Conservation (phyloP, 495 filamentous ascomycete species). For the Cercophora sp. region DNA sequence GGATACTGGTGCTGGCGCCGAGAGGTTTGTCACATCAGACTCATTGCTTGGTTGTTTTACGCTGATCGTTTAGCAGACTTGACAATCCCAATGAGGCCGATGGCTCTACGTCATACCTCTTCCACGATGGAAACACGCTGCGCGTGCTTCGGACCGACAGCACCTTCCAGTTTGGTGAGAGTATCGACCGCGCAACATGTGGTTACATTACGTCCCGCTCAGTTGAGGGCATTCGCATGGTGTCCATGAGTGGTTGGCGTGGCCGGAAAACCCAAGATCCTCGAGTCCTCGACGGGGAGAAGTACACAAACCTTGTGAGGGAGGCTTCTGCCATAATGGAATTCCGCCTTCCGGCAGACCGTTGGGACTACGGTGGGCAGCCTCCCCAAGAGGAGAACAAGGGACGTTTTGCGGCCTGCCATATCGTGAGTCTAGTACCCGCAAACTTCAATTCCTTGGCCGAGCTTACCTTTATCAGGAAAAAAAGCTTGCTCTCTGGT, state of each 20-base stretch:
- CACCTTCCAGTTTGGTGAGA: not conserved
- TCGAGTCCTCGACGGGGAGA: conserved; percentile 2
- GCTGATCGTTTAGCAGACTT: no score
- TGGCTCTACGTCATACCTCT: no score
- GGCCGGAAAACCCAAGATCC: not conserved
- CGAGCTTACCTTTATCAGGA: no score
- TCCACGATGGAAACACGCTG: not conserved
- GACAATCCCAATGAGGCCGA: no score
- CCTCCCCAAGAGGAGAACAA: not conserved
- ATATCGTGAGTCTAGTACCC: conserved; percentile 9
- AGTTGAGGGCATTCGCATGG: not conserved
- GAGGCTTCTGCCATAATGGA: not conserved
- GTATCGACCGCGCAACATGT: not conserved
- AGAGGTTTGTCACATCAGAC: no score
- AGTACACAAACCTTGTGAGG: conserved; percentile 5
- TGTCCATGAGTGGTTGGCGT: conserved; percentile 13
- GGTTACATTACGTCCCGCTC: conserved; percentile 9
- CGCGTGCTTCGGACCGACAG: not conserved
- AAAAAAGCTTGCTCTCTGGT: not conserved
- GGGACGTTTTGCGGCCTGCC: conserved; percentile 8
- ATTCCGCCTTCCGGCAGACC: not conserved
- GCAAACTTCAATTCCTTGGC: no score
- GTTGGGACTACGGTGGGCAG: conserved; percentile 8
- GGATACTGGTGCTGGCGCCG: no score
- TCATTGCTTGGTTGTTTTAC: no score